phyloP scores from a whole-genome alignment of 257 asterid species.

The Capsicum rhomboideum region DNA sequence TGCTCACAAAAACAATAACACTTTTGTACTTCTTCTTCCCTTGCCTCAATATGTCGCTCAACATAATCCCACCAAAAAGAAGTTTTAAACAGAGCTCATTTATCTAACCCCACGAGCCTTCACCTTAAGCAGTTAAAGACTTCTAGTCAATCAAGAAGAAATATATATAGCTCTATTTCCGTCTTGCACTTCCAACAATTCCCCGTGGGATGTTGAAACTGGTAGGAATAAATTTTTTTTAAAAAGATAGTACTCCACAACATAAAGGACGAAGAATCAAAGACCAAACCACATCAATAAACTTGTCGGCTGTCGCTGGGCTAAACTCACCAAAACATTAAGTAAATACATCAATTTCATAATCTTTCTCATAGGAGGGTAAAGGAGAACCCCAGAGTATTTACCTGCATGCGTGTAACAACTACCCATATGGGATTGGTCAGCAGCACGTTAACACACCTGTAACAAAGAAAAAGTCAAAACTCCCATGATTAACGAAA shows the following conservation, averaged over 20 bases:
- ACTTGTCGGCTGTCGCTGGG: neutral
- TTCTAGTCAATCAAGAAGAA: neutral
- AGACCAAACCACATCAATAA: neutral
- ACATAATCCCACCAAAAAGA: neutral
- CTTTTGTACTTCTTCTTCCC: neutral
- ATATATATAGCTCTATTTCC: neutral
- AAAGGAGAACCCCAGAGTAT: neutral
- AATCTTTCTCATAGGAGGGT: neutral
- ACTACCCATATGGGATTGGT: conserved; percentile 97
- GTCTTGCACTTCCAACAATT: neutral
- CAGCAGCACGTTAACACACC: conserved; percentile 93
- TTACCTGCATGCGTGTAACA: conserved; percentile 98
- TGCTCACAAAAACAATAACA: neutral
- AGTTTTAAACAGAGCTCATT: neutral
- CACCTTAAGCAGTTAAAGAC: neutral
- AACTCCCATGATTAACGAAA: neutral
- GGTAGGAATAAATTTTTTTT: neutral
- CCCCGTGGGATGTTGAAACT: neutral
- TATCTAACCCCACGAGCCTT: neutral
- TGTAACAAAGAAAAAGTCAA: conserved; percentile 17
- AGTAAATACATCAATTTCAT: neutral
- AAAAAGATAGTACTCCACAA: neutral
- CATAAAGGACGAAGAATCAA: neutral
- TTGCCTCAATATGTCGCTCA: neutral
- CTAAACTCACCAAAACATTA: neutral